These are phyloP conservation scores for Pyropia yezoensis DNA, from an alignment of 23 red algal species.

Conservation along the genomic window DNA sequence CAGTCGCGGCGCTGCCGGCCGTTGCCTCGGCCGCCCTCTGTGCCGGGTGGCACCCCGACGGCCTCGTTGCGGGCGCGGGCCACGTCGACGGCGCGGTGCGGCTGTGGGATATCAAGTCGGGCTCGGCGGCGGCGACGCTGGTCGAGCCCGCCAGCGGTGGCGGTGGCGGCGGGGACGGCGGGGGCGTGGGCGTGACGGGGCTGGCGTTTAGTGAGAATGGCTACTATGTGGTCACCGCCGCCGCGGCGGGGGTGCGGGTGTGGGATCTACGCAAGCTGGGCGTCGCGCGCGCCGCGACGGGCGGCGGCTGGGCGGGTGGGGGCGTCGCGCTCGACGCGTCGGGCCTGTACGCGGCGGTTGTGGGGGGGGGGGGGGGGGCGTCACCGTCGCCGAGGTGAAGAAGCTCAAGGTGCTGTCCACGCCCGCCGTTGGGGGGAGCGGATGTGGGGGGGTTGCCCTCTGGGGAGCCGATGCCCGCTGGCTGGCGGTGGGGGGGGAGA, in stretches of 20 bases:
- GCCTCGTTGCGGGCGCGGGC: slow-evolving; percentile 38
- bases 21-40: neutral
- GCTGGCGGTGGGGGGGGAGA: too few species aligned
- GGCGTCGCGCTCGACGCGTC: slow-evolving; percentile 31
- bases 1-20: neutral
- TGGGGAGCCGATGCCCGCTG: too few species aligned
- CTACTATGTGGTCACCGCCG: slow-evolving; percentile 49
- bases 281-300: slow-evolving; percentile 1
- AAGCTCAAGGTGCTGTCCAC: slow-evolving; percentile 3
- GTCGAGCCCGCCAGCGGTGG: neutral
- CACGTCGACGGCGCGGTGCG: slow-evolving; percentile 22
- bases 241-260: slow-evolving; percentile 5
- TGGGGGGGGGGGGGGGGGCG: slow-evolving; percentile 1
- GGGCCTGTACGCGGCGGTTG: slow-evolving; percentile 27
- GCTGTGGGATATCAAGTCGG: slow-evolving; percentile 59
- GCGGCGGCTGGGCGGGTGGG: neutral
- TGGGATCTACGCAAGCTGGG: slow-evolving; percentile 70
- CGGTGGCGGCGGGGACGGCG: neutral
- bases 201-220: slow-evolving; percentile 73
- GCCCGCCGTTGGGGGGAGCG: too few species aligned
- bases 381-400: slow-evolving; percentile 24
- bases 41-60: slow-evolving; percentile 52
- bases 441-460: too few species aligned
- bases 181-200: neutral
- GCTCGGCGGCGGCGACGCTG: slow-evolving; percentile 1